Percentiles rank a stretch among this genome's conserved stretches.
These are phyloP conservation scores for Camptophora hylomeconis DNA, from an alignment of 2,329 filamentous ascomycete genomes.

Conservation along the genomic window DNA sequence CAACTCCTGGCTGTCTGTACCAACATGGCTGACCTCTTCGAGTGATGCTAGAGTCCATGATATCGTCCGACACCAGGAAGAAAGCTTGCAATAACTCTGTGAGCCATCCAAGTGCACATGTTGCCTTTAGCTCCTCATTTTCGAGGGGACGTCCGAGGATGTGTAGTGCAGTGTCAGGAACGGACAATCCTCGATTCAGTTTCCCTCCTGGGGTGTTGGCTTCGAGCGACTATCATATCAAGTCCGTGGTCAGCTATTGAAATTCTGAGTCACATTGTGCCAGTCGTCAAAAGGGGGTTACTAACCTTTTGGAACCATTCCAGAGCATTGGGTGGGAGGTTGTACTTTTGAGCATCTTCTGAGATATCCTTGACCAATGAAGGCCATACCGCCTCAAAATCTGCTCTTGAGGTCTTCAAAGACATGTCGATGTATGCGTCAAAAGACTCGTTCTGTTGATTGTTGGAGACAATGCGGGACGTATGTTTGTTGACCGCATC, in stretches of 20 bases:
- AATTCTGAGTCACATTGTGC: conserved; percentile 3
- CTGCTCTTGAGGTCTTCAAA: conserved; percentile 53
- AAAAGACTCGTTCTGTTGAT: not conserved
- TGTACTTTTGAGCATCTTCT: conserved; percentile 66
- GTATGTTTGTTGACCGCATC: no score
- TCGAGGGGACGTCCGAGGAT: conserved; percentile 60
- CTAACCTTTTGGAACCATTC: conserved; percentile 76
- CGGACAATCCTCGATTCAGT: conserved; percentile 97
- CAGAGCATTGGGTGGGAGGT: conserved; percentile 65
- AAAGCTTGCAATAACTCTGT: conserved; percentile 97
- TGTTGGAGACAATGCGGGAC: no score
- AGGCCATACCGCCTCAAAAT: conserved; percentile 86
- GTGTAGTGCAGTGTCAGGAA: conserved; percentile 77
- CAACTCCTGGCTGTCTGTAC: conserved; percentile 82
- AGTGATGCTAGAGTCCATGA: conserved; percentile 94
- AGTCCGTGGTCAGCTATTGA: conserved; percentile 3
- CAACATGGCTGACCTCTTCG: conserved; percentile 90
- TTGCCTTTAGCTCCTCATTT: conserved; percentile 74
- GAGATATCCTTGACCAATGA: conserved; percentile 72
- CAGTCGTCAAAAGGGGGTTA: not conserved
- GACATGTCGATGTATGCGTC: conserved; percentile 37
- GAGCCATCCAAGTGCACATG: conserved; percentile 87
- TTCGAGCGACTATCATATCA: conserved; percentile 52
- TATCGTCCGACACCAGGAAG: conserved; percentile 97
- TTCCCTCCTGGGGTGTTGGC: conserved; percentile 87